Percentiles rank a stretch among this genome's conserved stretches.
Conservation (phyloP, 2,329 filamentous ascomycete species). For the Emmonsiellopsis sp. region DNA sequence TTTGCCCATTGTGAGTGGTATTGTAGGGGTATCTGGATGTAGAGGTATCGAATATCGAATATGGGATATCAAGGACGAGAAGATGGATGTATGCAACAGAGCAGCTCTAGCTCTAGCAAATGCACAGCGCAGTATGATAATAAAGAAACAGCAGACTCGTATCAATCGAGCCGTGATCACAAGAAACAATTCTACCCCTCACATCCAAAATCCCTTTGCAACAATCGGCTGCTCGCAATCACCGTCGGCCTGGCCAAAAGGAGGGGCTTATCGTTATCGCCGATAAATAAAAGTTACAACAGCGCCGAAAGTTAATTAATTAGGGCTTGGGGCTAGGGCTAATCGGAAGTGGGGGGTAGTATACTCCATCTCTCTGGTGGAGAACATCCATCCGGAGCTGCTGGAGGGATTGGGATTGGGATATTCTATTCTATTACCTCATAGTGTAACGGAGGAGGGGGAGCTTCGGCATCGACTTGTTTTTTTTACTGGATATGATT, state of each 20-base stretch:
- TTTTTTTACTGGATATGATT: no score
- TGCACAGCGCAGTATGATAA: no score
- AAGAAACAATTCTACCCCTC: no score
- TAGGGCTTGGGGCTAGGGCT: neutral
- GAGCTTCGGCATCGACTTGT: no score
- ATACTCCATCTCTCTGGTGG: neutral
- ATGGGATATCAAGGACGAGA: neutral
- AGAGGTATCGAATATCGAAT: neutral
- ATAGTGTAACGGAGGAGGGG: no score
- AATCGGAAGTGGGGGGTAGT: neutral
- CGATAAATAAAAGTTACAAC: neutral
- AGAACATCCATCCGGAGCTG: neutral
- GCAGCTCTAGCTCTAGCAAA: no score
- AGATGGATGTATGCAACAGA: no score
- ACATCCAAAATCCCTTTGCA: no score
- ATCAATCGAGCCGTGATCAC: no score
- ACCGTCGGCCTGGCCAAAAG: neutral
- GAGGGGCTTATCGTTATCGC: neutral
- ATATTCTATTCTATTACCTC: neutral
- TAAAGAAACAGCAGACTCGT: no score
- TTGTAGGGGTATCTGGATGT: conserved; percentile 18
- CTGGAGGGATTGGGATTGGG: no score
- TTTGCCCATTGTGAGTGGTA: conserved; percentile 21
- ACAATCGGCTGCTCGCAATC: no score
- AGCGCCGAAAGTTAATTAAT: neutral